phyloP scores from a whole-genome alignment of 2,329 filamentous ascomycete species.

The Nemania diffusa region DNA sequence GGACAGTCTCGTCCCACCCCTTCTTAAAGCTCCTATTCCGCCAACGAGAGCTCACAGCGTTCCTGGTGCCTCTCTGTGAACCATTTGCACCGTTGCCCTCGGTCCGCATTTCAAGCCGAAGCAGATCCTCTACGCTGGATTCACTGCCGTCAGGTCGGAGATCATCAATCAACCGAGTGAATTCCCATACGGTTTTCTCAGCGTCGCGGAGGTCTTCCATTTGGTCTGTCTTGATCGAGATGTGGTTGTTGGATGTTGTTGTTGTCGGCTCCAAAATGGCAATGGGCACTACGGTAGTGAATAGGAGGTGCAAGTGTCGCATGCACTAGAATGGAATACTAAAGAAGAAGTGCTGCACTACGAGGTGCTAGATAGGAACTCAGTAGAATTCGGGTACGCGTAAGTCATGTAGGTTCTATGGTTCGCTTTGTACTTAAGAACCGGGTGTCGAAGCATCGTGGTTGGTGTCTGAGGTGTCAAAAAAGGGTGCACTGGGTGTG shows the following conservation, averaged over 20 bases:
- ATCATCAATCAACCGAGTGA: conserved; percentile 39
- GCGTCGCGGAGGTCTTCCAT: conserved; percentile 46
- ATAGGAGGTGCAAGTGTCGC: neutral
- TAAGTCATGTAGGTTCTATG: neutral
- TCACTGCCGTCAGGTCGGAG: conserved; percentile 33
- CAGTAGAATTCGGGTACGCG: neutral
- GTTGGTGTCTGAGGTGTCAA: conserved; percentile 9
- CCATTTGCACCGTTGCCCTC: conserved; percentile 37
- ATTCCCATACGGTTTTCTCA: conserved; percentile 38
- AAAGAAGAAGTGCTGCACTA: neutral
- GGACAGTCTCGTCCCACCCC: conserved; percentile 41
- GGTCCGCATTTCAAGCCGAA: conserved; percentile 14
- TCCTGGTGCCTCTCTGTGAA: conserved; percentile 30
- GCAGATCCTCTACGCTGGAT: conserved; percentile 13
- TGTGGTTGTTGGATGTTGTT: neutral
- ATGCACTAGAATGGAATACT: neutral
- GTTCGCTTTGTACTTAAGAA: neutral
- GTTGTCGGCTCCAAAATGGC: neutral
- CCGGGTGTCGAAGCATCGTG: neutral
- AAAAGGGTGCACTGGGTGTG: conserved; percentile 11
- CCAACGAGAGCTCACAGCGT: conserved; percentile 27
- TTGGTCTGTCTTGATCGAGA: neutral
- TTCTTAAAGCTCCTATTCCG: conserved; percentile 34
- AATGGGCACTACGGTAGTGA: neutral
- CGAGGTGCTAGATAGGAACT: neutral